A percentile compares a stretch with the other conserved stretches of the same genome.
Evolutionary conservation across 495 filamentous ascomycete genomes (phyloP).

Genomic region (Darksidea phi): DNA sequence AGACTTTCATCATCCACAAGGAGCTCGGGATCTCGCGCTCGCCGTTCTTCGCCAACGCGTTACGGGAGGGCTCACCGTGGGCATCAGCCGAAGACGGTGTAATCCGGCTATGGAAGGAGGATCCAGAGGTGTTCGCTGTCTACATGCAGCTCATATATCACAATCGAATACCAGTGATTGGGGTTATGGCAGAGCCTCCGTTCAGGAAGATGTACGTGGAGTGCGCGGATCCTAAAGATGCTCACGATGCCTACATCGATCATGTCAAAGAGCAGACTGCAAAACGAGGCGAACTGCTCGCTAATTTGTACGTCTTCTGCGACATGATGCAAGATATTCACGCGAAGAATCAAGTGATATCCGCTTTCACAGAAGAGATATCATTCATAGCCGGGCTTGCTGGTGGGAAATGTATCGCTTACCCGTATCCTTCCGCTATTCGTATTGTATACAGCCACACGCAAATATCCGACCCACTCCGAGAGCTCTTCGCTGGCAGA

Average conservation of each 20-base stretch:
- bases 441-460: neutral
- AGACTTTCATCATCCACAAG: neutral
- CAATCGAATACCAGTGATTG: neutral
- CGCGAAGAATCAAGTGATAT: neutral
- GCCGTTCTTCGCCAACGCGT: neutral
- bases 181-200: neutral
- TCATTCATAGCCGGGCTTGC: too few species aligned
- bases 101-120: neutral
- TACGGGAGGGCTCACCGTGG: neutral
- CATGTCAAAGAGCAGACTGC: neutral
- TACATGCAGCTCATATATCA: neutral
- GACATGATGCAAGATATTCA: neutral
- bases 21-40: neutral
- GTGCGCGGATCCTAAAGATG: too few species aligned
- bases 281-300: neutral
- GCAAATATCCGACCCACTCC: neutral
- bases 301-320: neutral
- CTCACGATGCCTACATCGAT: neutral
- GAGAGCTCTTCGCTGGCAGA: neutral
- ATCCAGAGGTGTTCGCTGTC: constrained; percentile 4
- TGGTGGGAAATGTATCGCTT: neutral
- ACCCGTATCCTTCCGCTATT: neutral
- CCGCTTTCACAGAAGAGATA: neutral
- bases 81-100: neutral
- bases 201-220: too few species aligned